Percentiles rank a stretch among this genome's conserved stretches.
These are phyloP conservation scores for Lodderomyces orthopsilosis DNA, from an alignment of 1,139 yeast genomes.

Conservation along the genomic window DNA sequence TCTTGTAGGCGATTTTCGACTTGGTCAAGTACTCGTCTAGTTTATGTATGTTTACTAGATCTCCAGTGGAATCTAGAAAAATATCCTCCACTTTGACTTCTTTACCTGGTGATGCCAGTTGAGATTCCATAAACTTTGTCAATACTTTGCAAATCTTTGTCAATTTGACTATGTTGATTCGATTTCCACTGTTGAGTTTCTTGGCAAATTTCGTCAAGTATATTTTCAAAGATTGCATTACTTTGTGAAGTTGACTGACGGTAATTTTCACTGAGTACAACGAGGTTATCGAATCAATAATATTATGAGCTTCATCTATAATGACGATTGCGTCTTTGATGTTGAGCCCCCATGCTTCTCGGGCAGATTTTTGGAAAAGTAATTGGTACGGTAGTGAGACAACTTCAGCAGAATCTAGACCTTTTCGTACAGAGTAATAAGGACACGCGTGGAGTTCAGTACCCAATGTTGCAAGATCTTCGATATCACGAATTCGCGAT, in stretches of 20 bases:
- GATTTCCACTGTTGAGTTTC: slow-evolving; percentile 69
- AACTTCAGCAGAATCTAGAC: slow-evolving; percentile 62
- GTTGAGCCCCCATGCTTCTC: slow-evolving; percentile 59
- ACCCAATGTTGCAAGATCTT: slow-evolving; percentile 70
- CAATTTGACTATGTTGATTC: slow-evolving; percentile 66
- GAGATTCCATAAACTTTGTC: slow-evolving; percentile 38
- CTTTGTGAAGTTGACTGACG: slow-evolving; percentile 42
- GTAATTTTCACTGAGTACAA: slow-evolving; percentile 65
- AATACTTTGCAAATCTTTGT: slow-evolving; percentile 55
- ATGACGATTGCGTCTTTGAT: slow-evolving; percentile 66
- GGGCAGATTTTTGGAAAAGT: slow-evolving; percentile 60
- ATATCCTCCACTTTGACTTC: slow-evolving; percentile 53
- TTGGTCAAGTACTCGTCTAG: slow-evolving; percentile 60
- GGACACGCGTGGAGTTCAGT: slow-evolving; percentile 64
- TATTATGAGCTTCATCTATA: slow-evolving; percentile 92
- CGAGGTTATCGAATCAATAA: slow-evolving; percentile 72
- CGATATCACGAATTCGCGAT: slow-evolving; percentile 74
- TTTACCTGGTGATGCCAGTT: slow-evolving; percentile 46
- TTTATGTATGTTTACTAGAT: slow-evolving; percentile 66
- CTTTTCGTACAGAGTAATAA: slow-evolving; percentile 68
- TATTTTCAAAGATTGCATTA: slow-evolving; percentile 45
- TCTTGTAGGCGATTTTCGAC: slow-evolving; percentile 80
- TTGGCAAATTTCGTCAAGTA: slow-evolving; percentile 62
- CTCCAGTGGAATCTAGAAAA: slow-evolving; percentile 61
- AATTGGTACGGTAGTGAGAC: slow-evolving; percentile 85